Percentiles rank a stretch among this genome's conserved stretches.
Conservation (phyloP, 2,329 filamentous ascomycete genomes). For the Arachnopeziza araneosa region DNA sequence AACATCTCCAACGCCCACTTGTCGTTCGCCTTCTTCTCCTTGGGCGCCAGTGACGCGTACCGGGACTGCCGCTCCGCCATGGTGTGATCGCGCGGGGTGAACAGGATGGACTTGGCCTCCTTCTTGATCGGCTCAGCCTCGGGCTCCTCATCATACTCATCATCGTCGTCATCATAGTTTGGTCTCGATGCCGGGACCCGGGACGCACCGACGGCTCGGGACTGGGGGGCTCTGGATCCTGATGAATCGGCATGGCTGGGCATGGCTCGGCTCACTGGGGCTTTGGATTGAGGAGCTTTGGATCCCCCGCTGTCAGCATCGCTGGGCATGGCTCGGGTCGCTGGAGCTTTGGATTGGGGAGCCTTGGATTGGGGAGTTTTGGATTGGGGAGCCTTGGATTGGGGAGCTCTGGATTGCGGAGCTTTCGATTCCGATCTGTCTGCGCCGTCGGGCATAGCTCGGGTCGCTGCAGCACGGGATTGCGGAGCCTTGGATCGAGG, state of each 20-base stretch:
- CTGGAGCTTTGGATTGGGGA: background rate
- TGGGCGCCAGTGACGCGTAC: background rate
- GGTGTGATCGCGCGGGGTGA: background rate
- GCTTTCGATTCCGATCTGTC: too few species aligned
- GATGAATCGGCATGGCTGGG: too few species aligned
- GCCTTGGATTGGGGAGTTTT: background rate
- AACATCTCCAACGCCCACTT: constrained; percentile 29
- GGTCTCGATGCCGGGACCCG: background rate
- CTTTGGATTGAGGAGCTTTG: background rate
- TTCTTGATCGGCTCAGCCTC: background rate
- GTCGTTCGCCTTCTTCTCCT: constrained; percentile 4
- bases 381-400: background rate
- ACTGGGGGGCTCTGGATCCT: too few species aligned
- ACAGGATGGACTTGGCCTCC: background rate
- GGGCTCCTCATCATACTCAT: background rate
- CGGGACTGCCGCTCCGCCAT: constrained; percentile 1
- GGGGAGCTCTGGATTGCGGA: too few species aligned
- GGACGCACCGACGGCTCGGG: too few species aligned
- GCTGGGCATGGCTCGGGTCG: background rate
- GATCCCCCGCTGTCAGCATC: background rate
- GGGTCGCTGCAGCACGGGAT: background rate
- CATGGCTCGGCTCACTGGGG: too few species aligned
- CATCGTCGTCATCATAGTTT: background rate
- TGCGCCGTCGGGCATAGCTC: too few species aligned
- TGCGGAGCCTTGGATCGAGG: background rate